Evolutionary conservation across 441 rosid species (phyloP).

Genomic region (Daphne laureola): DNA sequence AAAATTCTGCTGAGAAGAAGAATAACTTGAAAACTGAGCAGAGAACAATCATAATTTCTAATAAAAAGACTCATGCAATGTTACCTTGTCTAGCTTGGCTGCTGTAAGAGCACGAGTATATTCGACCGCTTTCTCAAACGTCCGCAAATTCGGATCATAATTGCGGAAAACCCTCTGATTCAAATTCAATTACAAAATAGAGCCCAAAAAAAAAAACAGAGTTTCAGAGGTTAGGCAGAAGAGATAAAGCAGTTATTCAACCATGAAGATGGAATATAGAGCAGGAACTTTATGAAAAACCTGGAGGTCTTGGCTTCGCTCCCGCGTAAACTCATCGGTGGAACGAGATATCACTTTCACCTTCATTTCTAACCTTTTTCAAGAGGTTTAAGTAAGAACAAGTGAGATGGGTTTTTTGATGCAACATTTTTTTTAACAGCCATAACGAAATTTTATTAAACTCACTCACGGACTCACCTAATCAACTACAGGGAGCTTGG

Average conservation of each 20-base stretch:
- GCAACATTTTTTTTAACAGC: too few species aligned
- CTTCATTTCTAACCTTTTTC: slow-evolving; percentile 36
- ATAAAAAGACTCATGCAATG: background rate
- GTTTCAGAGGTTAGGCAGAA: background rate
- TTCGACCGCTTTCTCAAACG: slow-evolving; percentile 84
- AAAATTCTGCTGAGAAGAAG: background rate
- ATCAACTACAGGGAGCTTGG: too few species aligned
- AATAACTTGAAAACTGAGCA: too few species aligned
- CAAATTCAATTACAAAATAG: slow-evolving; percentile 3
- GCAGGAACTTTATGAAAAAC: slow-evolving; percentile 13
- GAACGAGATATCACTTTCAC: slow-evolving; percentile 81
- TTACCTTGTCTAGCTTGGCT: slow-evolving; percentile 88
- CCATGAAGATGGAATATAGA: background rate
- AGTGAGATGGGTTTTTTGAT: too few species aligned
- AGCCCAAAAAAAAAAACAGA: background rate
- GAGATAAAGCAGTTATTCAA: background rate
- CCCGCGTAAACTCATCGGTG: slow-evolving; percentile 83
- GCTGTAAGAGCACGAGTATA: slow-evolving; percentile 86
- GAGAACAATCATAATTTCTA: background rate
- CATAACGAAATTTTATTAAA: too few species aligned
- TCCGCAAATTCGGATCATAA: slow-evolving; percentile 71
- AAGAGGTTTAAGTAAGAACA: too few species aligned
- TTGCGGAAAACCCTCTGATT: slow-evolving; percentile 83
- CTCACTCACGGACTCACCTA: too few species aligned
- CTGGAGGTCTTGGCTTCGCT: slow-evolving; percentile 92